Conservation (phyloP, 148 eudicot species). For the Rhododendron vialii region DNA sequence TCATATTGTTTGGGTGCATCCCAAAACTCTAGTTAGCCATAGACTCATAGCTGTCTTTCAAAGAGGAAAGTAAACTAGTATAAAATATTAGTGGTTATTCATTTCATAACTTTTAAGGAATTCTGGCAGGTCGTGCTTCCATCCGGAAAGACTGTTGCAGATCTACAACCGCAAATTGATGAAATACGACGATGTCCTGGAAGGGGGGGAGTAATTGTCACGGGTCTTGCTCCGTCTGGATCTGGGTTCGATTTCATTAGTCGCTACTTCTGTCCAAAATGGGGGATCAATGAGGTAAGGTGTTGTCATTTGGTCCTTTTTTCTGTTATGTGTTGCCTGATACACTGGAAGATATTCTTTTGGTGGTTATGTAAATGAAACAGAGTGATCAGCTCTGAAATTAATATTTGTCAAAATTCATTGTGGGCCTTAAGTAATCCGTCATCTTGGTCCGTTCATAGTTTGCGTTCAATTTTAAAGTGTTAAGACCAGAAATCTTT, state of each 20-base stretch:
- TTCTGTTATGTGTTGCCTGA: no score
- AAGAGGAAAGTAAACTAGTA: background rate
- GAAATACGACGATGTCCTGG: conserved; percentile 49
- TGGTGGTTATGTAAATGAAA: background rate
- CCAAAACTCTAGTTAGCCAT: background rate
- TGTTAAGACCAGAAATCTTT: no score
- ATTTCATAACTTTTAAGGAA: background rate
- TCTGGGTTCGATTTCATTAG: conserved; percentile 70
- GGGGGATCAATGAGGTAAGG: conserved; percentile 61
- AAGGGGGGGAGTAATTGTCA: conserved; percentile 61
- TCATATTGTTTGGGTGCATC: background rate
- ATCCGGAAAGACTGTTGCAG: conserved; percentile 51
- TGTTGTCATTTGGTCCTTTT: background rate
- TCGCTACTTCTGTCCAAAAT: conserved; percentile 69
- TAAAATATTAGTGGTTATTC: background rate
- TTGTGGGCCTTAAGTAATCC: no score
- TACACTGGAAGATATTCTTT: background rate
- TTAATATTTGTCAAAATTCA: no score
- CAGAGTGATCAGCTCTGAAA: background rate
- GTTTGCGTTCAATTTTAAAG: no score
- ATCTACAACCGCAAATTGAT: conserved; percentile 46
- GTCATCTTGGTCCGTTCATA: no score
- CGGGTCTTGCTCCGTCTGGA: conserved; percentile 51
- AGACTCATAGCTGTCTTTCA: background rate
- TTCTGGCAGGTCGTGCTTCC: conserved; percentile 55